A percentile compares a stretch with the other conserved stretches of the same genome.
phyloP scores from a whole-genome alignment of 2,329 filamentous ascomycete genomes.

The Cordyceps militaris region DNA sequence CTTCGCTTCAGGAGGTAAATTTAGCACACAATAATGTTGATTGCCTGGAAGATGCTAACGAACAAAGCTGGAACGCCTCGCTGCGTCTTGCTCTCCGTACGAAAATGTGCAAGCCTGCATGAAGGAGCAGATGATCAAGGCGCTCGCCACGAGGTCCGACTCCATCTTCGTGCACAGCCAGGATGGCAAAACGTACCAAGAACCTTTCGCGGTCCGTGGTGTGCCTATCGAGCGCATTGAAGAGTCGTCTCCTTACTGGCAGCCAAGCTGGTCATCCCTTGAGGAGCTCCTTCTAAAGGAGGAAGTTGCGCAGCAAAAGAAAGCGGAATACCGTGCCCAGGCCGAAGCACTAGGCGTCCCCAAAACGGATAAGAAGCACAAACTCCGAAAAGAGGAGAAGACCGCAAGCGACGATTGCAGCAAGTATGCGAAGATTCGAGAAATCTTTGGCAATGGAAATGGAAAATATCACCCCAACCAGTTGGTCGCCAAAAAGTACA shows the following conservation, averaged over 20 bases:
- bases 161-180: constrained; percentile 18
- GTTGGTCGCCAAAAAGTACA: constrained; percentile 25
- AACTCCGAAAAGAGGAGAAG: constrained; percentile 16
- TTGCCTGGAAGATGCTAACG: neutral
- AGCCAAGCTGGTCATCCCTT: constrained; percentile 24
- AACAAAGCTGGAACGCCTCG: neutral
- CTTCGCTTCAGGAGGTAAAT: neutral
- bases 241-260: constrained; percentile 26
- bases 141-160: neutral
- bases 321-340: constrained; percentile 5
- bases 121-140: neutral
- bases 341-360: neutral
- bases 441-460: constrained; percentile 25
- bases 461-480: constrained; percentile 31
- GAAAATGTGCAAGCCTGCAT: neutral
- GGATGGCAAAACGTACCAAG: constrained; percentile 20
- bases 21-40: neutral
- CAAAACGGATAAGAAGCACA: constrained; percentile 7
- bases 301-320: constrained; percentile 17
- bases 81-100: neutral
- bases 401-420: constrained; percentile 25
- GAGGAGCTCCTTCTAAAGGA: constrained; percentile 23
- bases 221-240: constrained; percentile 23
- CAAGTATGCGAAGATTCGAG: constrained; percentile 27
- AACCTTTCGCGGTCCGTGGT: constrained; percentile 21